phyloP scores from a whole-genome alignment of 768 basidiomycete species.

The Leccinum boreale region DNA sequence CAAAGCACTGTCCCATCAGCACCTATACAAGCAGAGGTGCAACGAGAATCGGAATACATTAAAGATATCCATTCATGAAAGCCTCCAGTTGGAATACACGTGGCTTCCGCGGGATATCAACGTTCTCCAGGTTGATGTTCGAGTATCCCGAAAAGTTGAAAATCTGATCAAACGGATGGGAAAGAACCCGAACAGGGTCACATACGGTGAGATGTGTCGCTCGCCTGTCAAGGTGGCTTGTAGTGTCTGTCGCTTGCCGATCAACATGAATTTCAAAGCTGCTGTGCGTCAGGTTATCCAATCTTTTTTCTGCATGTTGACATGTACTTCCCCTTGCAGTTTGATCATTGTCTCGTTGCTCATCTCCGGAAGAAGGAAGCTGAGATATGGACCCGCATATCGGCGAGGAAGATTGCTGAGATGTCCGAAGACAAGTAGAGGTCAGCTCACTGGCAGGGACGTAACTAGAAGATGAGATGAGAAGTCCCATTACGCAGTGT shows the following conservation, averaged over 20 bases:
- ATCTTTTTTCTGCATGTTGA: background rate
- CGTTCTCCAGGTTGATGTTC: slow-evolving; percentile 8
- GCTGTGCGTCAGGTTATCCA: slow-evolving; percentile 2
- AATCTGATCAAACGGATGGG: slow-evolving; percentile 10
- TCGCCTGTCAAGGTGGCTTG: slow-evolving; percentile 9
- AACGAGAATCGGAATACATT: background rate
- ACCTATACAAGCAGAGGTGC: slow-evolving; percentile 1
- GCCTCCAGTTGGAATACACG: no score
- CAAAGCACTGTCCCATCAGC: slow-evolving; percentile 1
- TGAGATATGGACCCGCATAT: slow-evolving; percentile 4
- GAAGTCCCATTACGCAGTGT: background rate
- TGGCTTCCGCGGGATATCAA: background rate
- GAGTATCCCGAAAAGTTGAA: slow-evolving; percentile 1
- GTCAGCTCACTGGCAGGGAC: background rate
- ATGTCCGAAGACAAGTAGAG: background rate
- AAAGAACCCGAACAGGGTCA: slow-evolving; percentile 3
- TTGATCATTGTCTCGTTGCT: background rate
- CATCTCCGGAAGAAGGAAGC: background rate
- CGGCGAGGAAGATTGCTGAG: background rate
- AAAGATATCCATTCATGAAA: background rate
- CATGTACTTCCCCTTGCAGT: background rate
- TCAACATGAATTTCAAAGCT: background rate
- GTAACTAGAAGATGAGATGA: background rate
- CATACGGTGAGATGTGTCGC: background rate
- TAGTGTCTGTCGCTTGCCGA: slow-evolving; percentile 1